A percentile compares a stretch with the other conserved stretches of the same genome.
phyloP scores from a whole-genome alignment of 108 stramenopile species.

The Nitzschia inconspicua region DNA sequence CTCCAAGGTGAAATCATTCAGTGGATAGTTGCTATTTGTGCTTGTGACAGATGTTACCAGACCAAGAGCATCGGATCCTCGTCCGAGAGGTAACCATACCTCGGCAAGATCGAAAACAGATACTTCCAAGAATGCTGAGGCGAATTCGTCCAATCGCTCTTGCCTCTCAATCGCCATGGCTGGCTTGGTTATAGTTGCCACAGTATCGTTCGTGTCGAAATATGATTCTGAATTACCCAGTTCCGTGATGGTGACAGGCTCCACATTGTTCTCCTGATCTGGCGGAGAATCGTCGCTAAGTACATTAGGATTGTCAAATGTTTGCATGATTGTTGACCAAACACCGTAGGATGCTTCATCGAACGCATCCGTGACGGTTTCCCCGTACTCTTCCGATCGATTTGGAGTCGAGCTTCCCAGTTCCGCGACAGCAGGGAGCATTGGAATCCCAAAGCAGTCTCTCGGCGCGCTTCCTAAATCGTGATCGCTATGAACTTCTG shows the following conservation, averaged over 20 bases:
- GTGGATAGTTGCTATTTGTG: constrained; percentile 36
- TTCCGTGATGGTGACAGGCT: background rate
- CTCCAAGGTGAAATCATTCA: constrained; percentile 48
- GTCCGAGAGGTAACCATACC: constrained; percentile 73
- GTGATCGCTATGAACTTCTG: constrained; percentile 41
- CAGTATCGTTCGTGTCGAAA: background rate
- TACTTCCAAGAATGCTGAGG: constrained; percentile 88
- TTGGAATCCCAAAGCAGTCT: constrained; percentile 84
- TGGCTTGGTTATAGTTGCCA: constrained; percentile 14
- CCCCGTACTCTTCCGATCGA: background rate
- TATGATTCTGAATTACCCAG: background rate
- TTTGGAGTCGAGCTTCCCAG: constrained; percentile 3
- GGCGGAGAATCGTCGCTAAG: constrained; percentile 10
- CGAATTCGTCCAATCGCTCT: constrained; percentile 90
- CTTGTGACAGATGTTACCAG: constrained; percentile 62
- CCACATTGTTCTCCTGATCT: constrained; percentile 21
- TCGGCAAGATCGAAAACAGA: constrained; percentile 94
- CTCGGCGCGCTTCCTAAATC: constrained; percentile 60
- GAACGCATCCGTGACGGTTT: constrained; percentile 38
- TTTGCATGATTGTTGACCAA: constrained; percentile 86
- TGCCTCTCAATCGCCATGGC: constrained; percentile 28
- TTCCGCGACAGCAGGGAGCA: constrained; percentile 61
- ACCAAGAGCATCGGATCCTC: constrained; percentile 32
- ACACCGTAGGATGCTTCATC: constrained; percentile 88
- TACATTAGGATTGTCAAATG: constrained; percentile 6